Percentiles rank a stretch among this genome's conserved stretches.
Conservation (phyloP, 2,329 filamentous ascomycete genomes). For the Penicillium thymicola region DNA sequence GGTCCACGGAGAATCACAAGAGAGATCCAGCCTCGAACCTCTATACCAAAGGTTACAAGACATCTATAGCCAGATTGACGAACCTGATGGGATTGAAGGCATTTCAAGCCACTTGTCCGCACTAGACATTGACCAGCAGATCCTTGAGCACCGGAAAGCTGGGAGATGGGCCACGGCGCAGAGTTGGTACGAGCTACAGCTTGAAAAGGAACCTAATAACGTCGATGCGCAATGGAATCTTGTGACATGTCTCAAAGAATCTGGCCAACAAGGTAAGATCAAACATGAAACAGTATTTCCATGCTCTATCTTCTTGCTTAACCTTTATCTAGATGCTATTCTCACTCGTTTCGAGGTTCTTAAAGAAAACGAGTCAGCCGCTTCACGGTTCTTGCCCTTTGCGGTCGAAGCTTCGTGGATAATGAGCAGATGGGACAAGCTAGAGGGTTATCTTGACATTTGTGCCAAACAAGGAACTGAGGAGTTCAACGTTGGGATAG, state of each 20-base stretch:
- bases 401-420: constrained; percentile 92
- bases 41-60: constrained; percentile 78
- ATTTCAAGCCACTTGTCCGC: constrained; percentile 84
- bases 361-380: constrained; percentile 48
- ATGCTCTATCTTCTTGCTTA: not conserved
- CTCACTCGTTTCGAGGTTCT: constrained; percentile 84
- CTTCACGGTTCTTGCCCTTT: constrained; percentile 70
- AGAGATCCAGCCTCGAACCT: constrained; percentile 54
- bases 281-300: not conserved
- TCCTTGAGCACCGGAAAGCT: constrained; percentile 87
- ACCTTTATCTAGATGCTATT: constrained; percentile 62
- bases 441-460: constrained; percentile 63
- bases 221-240: constrained; percentile 76
- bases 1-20: constrained; percentile 46
- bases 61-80: constrained; percentile 96
- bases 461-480: constrained; percentile 41
- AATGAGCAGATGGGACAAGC: constrained; percentile 73
- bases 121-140: constrained; percentile 88
- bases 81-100: constrained; percentile 93
- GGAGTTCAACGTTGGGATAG: constrained; percentile 82
- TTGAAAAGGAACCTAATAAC: constrained; percentile 75
- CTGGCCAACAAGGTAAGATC: constrained; percentile 78
- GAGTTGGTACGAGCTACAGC: constrained; percentile 93
- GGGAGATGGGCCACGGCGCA: constrained; percentile 93
- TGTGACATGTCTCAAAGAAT: constrained; percentile 84